Evolutionary conservation across 768 basidiomycete genomes (phyloP), one percentile per base, ranked within the genome.

Genomic region (Phanerochaete sordida): DNA sequence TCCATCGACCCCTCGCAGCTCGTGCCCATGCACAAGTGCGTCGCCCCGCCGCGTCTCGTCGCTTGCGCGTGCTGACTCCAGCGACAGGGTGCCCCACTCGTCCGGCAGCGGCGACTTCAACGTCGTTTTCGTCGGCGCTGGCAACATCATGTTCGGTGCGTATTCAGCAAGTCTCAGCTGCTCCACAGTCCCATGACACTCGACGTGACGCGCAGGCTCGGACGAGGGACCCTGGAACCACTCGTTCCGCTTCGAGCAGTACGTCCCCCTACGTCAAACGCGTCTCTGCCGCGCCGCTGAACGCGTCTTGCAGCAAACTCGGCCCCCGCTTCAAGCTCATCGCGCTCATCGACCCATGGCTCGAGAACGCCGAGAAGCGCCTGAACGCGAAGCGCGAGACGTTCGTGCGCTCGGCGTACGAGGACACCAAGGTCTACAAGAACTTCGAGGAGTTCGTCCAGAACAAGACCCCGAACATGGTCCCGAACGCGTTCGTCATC

Each of bases 91-190:
- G 60, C 64, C 60, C 48, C 39, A 48, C 19, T 56, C 53, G 39
- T 7, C 50, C 50, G 50, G 86, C 16, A 74, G 84, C 50, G 84
- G 89, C 65, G 80, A 88, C 69, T 97, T 97, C 81, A 96, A 97
- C 72, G 87, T 98, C 56, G 85, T 96, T 72, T 95, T 96, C 74
- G 80, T 98, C 66, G 95, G 95, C 53, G 95, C 95, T 27, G 95
- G 95, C 16, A 96, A 97, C 76, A 95, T 98, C 77, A 97, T 97
- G 94, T 98, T 98, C 71, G 95, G 95, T 85, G 56, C 58, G 76
- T 46, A 8, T n/a, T 28, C 21, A 35, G 47, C 48, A 26, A 16
- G 4, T 33, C 28, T 37, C 28, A 6, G 8, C 21, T 53, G 8
- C 47, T 43, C 19, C 19, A 4, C 39, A 35, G 23, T 12, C 46